These are phyloP conservation scores for Auxenochlorella protothecoides DNA, from an alignment of 139 green algal species.

Conservation along the genomic window DNA sequence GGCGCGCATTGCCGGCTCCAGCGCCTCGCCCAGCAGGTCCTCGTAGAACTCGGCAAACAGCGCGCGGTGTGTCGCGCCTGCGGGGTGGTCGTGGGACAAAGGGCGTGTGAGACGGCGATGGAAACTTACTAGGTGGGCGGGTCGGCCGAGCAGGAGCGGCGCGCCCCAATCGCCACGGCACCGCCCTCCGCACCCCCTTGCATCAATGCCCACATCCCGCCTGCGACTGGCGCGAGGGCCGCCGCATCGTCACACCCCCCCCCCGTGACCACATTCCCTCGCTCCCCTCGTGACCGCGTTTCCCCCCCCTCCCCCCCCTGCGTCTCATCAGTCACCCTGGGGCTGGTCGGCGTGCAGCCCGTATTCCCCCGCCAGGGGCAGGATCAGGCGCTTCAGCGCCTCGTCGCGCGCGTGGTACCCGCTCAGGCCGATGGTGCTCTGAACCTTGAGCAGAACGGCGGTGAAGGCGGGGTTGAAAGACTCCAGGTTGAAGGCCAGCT, in stretches of 20 bases:
- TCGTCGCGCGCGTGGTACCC: slow-evolving; percentile 77
- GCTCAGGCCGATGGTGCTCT: slow-evolving; percentile 57
- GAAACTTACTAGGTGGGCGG: too few species aligned
- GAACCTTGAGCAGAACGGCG: slow-evolving; percentile 68
- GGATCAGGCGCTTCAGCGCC: slow-evolving; percentile 79
- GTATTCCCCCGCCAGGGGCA: slow-evolving; percentile 87
- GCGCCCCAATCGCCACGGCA: too few species aligned
- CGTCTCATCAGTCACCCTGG: slow-evolving; percentile 38
- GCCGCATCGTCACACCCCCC: too few species aligned
- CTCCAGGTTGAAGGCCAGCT: slow-evolving; percentile 89
- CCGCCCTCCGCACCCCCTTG: too few species aligned
- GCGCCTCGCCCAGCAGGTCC: slow-evolving; percentile 48
- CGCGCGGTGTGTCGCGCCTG: slow-evolving; percentile 60
- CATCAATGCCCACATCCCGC: too few species aligned
- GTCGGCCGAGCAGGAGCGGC: too few species aligned
- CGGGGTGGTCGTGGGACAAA: neutral
- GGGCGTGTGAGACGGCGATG: too few species aligned
- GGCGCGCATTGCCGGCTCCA: slow-evolving; percentile 47
- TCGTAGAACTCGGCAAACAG: slow-evolving; percentile 80
- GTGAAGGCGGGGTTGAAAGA: slow-evolving; percentile 92
- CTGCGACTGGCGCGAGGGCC: too few species aligned
- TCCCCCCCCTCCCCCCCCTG: too few species aligned
- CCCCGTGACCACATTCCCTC: too few species aligned
- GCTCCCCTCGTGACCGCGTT: too few species aligned
- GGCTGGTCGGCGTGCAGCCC: slow-evolving; percentile 79